Percentiles rank a stretch among this genome's conserved stretches.
Evolutionary conservation across 1,284 basidiomycete genomes (phyloP).

Genomic region (Rhizoctonia solani): DNA sequence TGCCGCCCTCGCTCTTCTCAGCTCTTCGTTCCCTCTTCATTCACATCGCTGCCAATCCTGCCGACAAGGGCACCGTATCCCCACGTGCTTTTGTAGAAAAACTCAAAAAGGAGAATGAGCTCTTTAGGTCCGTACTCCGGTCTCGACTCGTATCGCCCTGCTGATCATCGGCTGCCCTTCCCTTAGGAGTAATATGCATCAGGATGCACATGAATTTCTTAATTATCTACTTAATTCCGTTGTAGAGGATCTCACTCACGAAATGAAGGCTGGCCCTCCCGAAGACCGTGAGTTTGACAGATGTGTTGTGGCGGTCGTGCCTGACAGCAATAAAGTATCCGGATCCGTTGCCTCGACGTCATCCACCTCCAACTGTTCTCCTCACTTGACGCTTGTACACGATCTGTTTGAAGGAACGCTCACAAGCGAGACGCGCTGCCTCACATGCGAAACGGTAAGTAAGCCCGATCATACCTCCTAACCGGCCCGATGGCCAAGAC

Average conservation of each 20-base stretch:
- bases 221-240: constrained; percentile 93
- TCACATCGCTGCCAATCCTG: constrained; percentile 74
- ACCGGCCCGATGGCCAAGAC: neutral
- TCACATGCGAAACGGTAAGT: constrained; percentile 92
- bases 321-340: constrained; percentile 34
- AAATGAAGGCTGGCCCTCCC: constrained; percentile 43
- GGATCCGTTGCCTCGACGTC: constrained; percentile 38
- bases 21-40: constrained; percentile 89
- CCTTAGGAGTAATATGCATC: constrained; percentile 77
- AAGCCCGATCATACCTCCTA: neutral
- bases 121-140: constrained; percentile 54
- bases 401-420: constrained; percentile 86
- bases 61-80: constrained; percentile 81
- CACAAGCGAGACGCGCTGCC: constrained; percentile 95
- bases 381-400: constrained; percentile 44
- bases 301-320: neutral
- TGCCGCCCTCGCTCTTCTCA: constrained; percentile 80
- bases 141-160: neutral
- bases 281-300: constrained; percentile 16
- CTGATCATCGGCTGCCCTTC: neutral
- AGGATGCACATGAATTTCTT: constrained; percentile 97
- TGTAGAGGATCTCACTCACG: constrained; percentile 87
- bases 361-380: constrained; percentile 40
- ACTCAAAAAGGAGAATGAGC: constrained; percentile 83
- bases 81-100: constrained; percentile 90